phyloP scores from a whole-genome alignment of 805 yeast genomes.

The Metschnikowia drakensbergensis region DNA sequence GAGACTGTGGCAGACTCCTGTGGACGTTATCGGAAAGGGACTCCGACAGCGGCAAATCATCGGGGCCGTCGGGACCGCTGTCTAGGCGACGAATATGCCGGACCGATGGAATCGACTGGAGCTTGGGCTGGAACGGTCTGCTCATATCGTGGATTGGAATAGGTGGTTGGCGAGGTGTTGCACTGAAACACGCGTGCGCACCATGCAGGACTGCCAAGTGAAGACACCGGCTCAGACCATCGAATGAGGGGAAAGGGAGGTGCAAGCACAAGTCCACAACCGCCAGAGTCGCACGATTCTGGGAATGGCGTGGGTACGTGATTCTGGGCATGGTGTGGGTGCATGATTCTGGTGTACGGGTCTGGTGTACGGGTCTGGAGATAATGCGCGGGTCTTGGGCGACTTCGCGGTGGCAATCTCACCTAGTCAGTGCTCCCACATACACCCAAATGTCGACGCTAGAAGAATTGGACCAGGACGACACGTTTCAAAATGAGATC shows the following conservation, averaged over 20 bases:
- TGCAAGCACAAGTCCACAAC: too few species aligned
- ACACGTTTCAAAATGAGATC: slow-evolving; percentile 79
- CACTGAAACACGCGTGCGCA: background rate
- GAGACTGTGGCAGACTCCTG: background rate
- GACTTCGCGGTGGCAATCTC: slow-evolving; percentile 1
- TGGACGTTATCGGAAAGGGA: too few species aligned
- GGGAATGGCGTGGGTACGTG: too few species aligned
- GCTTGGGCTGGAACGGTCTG: slow-evolving; percentile 12
- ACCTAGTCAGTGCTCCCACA: background rate
- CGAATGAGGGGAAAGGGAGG: too few species aligned
- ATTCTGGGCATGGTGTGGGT: too few species aligned
- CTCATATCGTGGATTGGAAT: background rate
- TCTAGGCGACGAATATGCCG: slow-evolving; percentile 6
- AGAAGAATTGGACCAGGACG: slow-evolving; percentile 71
- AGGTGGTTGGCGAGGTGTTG: background rate
- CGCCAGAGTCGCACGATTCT: too few species aligned
- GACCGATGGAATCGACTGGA: slow-evolving; percentile 12
- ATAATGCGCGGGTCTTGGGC: too few species aligned
- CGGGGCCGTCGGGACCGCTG: background rate
- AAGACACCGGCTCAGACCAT: too few species aligned
- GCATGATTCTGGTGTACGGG: background rate
- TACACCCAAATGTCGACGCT: slow-evolving; percentile 58
- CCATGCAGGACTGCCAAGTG: background rate
- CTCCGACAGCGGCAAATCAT: background rate
- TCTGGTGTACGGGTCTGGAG: background rate